phyloP scores from a whole-genome alignment of 139 green algal genomes.

The Chlorella sp. region DNA sequence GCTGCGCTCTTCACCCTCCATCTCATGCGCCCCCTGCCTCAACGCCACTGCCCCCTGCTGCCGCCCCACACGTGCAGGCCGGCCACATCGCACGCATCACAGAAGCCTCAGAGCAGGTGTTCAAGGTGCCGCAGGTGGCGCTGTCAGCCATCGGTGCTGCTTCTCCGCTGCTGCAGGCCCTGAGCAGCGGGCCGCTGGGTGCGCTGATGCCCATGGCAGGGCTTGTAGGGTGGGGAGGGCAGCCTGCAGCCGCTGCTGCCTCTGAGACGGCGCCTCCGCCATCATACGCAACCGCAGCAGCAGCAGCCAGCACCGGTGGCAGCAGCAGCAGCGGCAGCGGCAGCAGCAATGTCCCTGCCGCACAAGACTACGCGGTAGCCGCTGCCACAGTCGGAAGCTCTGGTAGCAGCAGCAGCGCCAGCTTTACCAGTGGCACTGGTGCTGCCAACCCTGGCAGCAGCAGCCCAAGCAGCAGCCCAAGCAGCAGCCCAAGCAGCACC shows the following conservation, averaged over 20 bases:
- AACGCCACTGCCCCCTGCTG: background rate
- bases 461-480: background rate
- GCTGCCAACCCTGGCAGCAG: background rate
- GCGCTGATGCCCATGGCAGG: background rate
- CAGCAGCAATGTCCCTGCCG: background rate
- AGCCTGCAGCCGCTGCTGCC: background rate
- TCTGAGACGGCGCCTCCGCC: background rate
- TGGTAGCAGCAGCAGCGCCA: background rate
- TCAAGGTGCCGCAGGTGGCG: slow-evolving; percentile 16
- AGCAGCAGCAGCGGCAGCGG: background rate
- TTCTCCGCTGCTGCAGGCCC: slow-evolving; percentile 11
- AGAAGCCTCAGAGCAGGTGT: slow-evolving; percentile 16
- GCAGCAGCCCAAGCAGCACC: background rate
- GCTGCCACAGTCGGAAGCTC: background rate
- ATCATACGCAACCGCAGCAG: background rate
- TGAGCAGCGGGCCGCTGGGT: slow-evolving; percentile 5
- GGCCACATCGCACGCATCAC: slow-evolving; percentile 10
- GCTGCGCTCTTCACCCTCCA: background rate
- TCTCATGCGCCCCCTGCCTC: background rate
- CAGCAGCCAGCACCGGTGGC: slow-evolving; percentile 2
- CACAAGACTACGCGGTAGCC: background rate
- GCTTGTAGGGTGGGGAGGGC: no score
- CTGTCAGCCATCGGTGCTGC: background rate
- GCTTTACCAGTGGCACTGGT: background rate
- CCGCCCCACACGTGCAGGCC: background rate